Conservation (phyloP, 2,329 filamentous ascomycete species). For the Paraphoma sp. region DNA sequence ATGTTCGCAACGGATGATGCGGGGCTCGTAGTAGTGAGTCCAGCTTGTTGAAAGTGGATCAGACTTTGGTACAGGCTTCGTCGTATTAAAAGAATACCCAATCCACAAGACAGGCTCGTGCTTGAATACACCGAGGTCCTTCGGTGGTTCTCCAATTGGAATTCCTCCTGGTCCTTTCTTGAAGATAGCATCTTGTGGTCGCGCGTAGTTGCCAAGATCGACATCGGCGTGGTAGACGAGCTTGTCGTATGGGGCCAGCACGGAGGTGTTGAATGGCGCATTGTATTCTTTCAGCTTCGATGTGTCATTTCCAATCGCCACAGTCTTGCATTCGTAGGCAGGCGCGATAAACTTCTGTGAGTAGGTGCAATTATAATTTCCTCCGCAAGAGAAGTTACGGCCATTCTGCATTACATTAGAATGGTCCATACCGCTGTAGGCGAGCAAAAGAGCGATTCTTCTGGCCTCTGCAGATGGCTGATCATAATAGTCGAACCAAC, state of each 20-base stretch:
- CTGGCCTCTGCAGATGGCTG: slow-evolving; percentile 38
- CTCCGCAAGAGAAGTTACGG: slow-evolving; percentile 45
- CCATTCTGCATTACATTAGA: slow-evolving; percentile 35
- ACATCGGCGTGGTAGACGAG: slow-evolving; percentile 40
- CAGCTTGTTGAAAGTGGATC: slow-evolving; percentile 33
- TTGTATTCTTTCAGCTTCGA: slow-evolving; percentile 11
- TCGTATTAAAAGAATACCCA: slow-evolving; percentile 40
- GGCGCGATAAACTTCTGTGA: slow-evolving; percentile 37
- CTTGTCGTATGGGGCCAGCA: slow-evolving; percentile 36
- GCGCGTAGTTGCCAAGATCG: slow-evolving; percentile 34
- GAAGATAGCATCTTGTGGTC: slow-evolving; percentile 29
- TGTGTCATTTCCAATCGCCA: slow-evolving; percentile 10
- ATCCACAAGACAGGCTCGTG: slow-evolving; percentile 46
- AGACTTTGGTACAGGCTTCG: slow-evolving; percentile 18
- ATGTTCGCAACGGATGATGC: slow-evolving; percentile 41
- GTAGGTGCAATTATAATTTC: slow-evolving; percentile 44
- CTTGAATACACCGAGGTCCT: slow-evolving; percentile 38
- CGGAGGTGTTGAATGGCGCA: slow-evolving; percentile 42
- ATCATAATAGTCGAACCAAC: slow-evolving; percentile 47
- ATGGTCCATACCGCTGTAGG: slow-evolving; percentile 38
- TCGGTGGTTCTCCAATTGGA: slow-evolving; percentile 23
- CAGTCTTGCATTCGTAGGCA: slow-evolving; percentile 42
- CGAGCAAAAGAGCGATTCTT: slow-evolving; percentile 38
- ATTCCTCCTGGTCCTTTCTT: slow-evolving; percentile 39
- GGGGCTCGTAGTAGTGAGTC: slow-evolving; percentile 37